A percentile compares a stretch with the other conserved stretches of the same genome.
Conservation (phyloP, 306 rosid species). For the Sophora flavescens region DNA sequence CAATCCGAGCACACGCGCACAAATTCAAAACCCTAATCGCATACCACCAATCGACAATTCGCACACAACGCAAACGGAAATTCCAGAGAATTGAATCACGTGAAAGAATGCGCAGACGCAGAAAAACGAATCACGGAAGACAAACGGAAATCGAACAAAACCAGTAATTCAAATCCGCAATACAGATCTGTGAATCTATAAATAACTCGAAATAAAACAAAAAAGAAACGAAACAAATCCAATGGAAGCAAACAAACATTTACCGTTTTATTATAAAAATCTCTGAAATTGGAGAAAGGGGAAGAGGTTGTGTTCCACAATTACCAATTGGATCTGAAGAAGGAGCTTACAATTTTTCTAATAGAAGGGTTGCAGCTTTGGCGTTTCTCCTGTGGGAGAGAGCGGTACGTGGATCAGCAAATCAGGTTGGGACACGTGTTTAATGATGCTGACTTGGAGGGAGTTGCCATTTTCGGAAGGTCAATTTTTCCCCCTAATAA, state of each 20-base stretch:
- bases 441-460: neutral
- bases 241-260: slow-evolving; percentile 9
- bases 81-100: neutral
- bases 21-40: slow-evolving; percentile 32
- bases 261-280: slow-evolving; percentile 16
- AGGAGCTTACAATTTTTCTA: slow-evolving; percentile 1
- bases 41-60: neutral
- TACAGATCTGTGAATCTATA: slow-evolving; percentile 6
- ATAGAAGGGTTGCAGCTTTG: neutral
- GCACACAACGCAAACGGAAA: neutral
- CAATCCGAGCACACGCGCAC: neutral
- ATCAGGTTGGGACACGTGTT: neutral
- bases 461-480: neutral
- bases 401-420: slow-evolving; percentile 20
- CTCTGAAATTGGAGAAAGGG: neutral
- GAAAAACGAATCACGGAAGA: neutral
- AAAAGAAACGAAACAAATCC: neutral
- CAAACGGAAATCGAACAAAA: slow-evolving; percentile 11
- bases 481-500: neutral
- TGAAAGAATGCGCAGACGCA: neutral
- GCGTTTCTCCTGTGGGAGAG: neutral
- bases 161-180: neutral
- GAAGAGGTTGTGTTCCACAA: neutral
- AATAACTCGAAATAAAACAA: neutral
- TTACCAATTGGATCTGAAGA: neutral